Evolutionary conservation across 371 early-diverging fungal genomes (phyloP), one percentile per base, ranked within the genome.

Genomic region (Actinomortierella ambigua): DNA sequence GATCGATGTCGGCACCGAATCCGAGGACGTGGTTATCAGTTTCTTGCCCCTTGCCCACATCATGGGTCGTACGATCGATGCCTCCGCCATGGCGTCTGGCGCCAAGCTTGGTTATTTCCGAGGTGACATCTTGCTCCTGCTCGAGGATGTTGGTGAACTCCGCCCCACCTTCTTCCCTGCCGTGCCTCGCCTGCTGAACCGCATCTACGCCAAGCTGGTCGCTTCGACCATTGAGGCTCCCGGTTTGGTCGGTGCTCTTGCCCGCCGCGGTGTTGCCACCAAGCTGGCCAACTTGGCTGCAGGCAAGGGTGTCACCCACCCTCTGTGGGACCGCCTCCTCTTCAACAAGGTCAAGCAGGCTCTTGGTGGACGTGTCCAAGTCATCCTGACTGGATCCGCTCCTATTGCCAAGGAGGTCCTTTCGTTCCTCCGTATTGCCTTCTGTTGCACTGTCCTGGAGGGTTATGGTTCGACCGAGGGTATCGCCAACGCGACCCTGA

Each of bases 401-500:
- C 99, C 99, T 9, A 88, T 99, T 42, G 86, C 87, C 44, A 75
- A 81, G 34, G 92, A 95, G 27, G 91, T 95, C 11, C 75, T 98
- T 76, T 82, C 88, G 66, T 99, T 98, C 82, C 71, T 99, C 65
- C 90, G 97, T 39, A 86, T 95, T 53, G 86, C 87, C 20, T 90
- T 99, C 43, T 78, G 84, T 55, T 77, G 81, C 41, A 78, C 81
- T 13, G 79, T 91, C 23, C 55, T 76, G 29, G 89, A 93, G 75
- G 81, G 98, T n/a, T 99, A 97, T 69, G 99, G 99, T 6, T 82
- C 89, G 41, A 97, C 98, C 13, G 97, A 98, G 77, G 88, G 88
- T 6, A 70, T 84, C 34, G 95, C 93, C 6, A 84, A 85, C 23
- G 76, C 76, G 18, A 79, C 82, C 4, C 34, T 88, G 18, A 83